These are phyloP conservation scores for Stylonectria norvegica DNA, from an alignment of 2,329 filamentous ascomycete species.

Conservation along the genomic window DNA sequence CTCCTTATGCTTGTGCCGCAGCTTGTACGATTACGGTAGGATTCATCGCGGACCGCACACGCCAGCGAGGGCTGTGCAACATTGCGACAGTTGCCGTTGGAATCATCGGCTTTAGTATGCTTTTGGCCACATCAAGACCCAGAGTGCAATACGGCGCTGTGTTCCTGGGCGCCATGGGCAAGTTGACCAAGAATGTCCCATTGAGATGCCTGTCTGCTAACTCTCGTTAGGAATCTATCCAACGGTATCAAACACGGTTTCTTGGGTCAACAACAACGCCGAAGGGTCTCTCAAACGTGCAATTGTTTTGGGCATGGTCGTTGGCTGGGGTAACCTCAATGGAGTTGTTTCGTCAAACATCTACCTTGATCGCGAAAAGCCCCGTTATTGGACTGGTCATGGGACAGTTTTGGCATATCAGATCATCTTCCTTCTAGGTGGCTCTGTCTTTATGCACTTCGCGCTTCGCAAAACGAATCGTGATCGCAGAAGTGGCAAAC, in stretches of 20 bases:
- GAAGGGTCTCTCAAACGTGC: slow-evolving; percentile 63
- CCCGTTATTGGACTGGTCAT: slow-evolving; percentile 49
- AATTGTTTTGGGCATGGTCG: slow-evolving; percentile 68
- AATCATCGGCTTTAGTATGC: slow-evolving; percentile 64
- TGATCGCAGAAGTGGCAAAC: slow-evolving; percentile 51
- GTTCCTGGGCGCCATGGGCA: slow-evolving; percentile 58
- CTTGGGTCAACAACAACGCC: slow-evolving; percentile 68
- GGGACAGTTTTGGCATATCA: slow-evolving; percentile 62
- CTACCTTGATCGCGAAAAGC: slow-evolving; percentile 41
- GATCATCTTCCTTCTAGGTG: slow-evolving; percentile 59
- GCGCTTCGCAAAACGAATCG: slow-evolving; percentile 58
- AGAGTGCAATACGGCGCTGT: slow-evolving; percentile 64
- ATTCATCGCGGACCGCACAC: slow-evolving; percentile 62
- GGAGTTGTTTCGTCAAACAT: slow-evolving; percentile 64
- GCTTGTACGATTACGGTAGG: slow-evolving; percentile 61
- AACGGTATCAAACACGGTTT: slow-evolving; percentile 65
- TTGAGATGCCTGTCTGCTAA: fast-evolving
- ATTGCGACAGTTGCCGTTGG: slow-evolving; percentile 59
- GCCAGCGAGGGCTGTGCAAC: slow-evolving; percentile 63
- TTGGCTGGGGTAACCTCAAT: slow-evolving; percentile 74
- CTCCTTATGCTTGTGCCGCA: slow-evolving; percentile 59
- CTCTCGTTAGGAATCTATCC: slow-evolving; percentile 62
- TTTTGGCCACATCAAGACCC: slow-evolving; percentile 52
- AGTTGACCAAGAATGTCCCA: fast-evolving
- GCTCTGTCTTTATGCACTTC: slow-evolving; percentile 59